Percentiles rank a stretch among this genome's conserved stretches.
Conservation (phyloP, 1,139 yeast genomes). For the Eremothecium coryli region DNA sequence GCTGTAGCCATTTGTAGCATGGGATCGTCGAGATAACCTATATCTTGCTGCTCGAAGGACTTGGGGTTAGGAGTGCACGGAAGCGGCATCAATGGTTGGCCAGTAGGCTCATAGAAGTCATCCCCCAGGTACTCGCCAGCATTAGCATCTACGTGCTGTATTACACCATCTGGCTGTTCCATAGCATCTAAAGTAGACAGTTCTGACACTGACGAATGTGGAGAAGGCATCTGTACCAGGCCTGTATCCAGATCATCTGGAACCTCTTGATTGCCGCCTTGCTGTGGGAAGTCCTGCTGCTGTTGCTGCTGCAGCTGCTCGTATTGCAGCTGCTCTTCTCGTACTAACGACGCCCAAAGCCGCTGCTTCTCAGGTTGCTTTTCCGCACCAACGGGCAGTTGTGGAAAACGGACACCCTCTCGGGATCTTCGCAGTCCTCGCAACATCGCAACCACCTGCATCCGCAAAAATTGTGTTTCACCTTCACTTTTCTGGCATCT, state of each 20-base stretch:
- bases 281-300: background rate
- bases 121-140: too few relatives aligned
- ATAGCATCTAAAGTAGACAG: too few relatives aligned
- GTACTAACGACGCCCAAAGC: background rate
- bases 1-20: too few relatives aligned
- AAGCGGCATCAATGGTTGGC: too few relatives aligned
- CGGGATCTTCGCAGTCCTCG: constrained; percentile 59
- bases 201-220: background rate
- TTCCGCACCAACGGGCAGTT: background rate
- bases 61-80: too few relatives aligned
- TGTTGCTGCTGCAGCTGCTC: background rate
- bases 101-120: too few relatives aligned
- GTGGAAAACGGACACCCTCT: background rate
- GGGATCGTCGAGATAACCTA: too few relatives aligned
- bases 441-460: constrained; percentile 69
- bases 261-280: background rate
- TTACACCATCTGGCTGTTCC: too few relatives aligned
- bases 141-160: too few relatives aligned
- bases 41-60: too few relatives aligned
- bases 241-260: too few relatives aligned
- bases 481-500: constrained; percentile 54
- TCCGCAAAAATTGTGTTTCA: constrained; percentile 64
- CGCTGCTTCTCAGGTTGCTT: background rate
- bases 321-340: background rate
- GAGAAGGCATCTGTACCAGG: background rate